Evolutionary conservation across 1,284 basidiomycete genomes (phyloP).

Genomic region (Trichosporon sp.): DNA sequence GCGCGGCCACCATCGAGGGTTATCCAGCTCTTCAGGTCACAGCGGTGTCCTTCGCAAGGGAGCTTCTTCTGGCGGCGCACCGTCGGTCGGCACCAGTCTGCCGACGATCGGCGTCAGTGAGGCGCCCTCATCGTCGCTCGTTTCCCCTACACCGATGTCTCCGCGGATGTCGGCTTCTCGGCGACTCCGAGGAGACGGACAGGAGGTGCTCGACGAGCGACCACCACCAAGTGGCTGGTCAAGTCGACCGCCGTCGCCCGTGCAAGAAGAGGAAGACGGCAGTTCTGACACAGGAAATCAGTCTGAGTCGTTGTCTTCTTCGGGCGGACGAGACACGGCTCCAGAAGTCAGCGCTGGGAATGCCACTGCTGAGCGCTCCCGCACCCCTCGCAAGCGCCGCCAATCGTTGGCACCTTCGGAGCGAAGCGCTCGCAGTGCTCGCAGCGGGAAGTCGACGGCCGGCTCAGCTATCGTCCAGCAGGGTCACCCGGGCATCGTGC

Average conservation of each 20-base stretch:
- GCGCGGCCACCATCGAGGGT: slow-evolving; percentile 29
- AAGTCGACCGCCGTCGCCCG: slow-evolving; percentile 32
- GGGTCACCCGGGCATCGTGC: slow-evolving; percentile 75
- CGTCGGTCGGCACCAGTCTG: background rate
- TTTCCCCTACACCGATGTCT: slow-evolving; percentile 7
- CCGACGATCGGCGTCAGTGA: background rate
- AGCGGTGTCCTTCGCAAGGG: slow-evolving; percentile 4
- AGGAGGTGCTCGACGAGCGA: slow-evolving; percentile 15
- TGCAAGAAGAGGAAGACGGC: slow-evolving; percentile 28
- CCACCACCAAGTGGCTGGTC: background rate
- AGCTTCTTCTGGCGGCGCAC: background rate
- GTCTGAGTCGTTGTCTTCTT: slow-evolving; percentile 4
- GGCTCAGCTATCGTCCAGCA: slow-evolving; percentile 4
- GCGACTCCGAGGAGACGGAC: slow-evolving; percentile 5
- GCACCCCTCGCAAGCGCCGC: slow-evolving; percentile 27
- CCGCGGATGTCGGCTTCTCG: slow-evolving; percentile 3
- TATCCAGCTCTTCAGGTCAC: slow-evolving; percentile 29
- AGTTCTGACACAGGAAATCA: background rate
- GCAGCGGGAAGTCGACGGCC: slow-evolving; percentile 22
- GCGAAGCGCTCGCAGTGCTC: slow-evolving; percentile 27
- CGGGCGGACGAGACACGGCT: background rate
- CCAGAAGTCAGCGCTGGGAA: background rate
- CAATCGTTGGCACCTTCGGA: slow-evolving; percentile 36
- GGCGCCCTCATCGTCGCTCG: background rate
- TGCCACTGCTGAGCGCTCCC: background rate